Evolutionary conservation across 164 flowering plant genomes (phyloP).

Genomic region (Litsea cubeba): DNA sequence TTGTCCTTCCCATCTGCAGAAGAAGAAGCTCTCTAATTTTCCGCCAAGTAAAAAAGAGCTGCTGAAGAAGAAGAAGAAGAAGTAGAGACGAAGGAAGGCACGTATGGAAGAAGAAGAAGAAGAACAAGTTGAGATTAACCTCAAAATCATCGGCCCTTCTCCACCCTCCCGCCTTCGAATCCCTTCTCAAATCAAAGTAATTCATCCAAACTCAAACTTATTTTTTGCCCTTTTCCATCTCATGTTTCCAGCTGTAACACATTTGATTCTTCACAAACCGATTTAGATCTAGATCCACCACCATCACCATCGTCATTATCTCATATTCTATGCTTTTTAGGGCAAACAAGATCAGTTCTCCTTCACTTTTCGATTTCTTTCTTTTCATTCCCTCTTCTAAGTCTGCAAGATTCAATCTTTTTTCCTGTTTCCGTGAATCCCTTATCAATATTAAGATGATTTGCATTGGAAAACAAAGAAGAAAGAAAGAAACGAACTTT

Average conservation of each 20-base stretch:
- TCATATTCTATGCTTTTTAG: no score
- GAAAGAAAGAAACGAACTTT: not conserved
- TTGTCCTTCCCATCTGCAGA: no score
- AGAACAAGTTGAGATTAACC: conserved; percentile 46
- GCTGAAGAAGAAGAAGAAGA: not conserved
- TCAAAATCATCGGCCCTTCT: conserved; percentile 73
- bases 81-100: not conserved
- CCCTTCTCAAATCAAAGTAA: conserved; percentile 62
- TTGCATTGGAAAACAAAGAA: not conserved
- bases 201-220: not conserved
- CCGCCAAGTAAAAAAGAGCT: no score
- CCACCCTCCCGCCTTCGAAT: conserved; percentile 62
- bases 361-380: not conserved
- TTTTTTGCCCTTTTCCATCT: not conserved
- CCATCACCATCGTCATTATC: no score
- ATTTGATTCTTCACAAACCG: no score
- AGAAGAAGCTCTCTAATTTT: no score
- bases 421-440: no score
- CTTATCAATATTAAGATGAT: not conserved
- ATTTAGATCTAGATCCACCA: no score
- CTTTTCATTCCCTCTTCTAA: not conserved
- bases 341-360: not conserved
- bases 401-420: no score
- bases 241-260: no score
- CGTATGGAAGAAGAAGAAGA: conserved; percentile 3